Evolutionary conservation across 2,329 filamentous ascomycete genomes (phyloP), one percentile per base, ranked within the genome.

Genomic region (Shiraia bambusicola): DNA sequence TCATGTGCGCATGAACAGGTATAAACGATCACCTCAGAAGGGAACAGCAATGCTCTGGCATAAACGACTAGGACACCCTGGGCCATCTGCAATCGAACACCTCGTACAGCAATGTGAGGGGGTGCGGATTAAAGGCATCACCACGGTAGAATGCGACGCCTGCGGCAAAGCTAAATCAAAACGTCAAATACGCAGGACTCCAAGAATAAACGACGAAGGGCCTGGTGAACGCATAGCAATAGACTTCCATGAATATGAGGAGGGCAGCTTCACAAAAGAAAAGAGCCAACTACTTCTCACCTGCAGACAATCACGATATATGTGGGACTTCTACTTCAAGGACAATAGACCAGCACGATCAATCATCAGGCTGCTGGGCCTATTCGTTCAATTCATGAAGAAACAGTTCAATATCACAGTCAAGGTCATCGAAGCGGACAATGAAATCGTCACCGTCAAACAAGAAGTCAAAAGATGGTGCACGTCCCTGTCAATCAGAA

Each of bases 101-200:
- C 33, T 35, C n/a, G 19, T 35, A n/a, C 4, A 13, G 17, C 19
- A 35, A 15, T 11, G 22, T 35, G 3, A 35, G n/a, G 33, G 33
- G 33, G 33, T 35, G 33, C n/a, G 22, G 2, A 35, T 35, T 26
- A 35, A 35, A 11, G 33, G 19, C 19, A 26, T 35, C n/a, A 35
- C 33, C 5, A 35, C 33, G 27, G 22, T 35, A 7, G 2, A 26
- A 27, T 24, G 19, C 19, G n/a, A 35, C 33, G 17, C 33, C 5
- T 35, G 33, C 19, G n/a, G 33, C 2, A 26, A 14, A 26, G 3
- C 22, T 3, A 35, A 35, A 25, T n/a, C 33, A 13, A 7, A 15
- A 27, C 33, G 19, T 3, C 33, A 35, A 27, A 27, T n/a, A n/a
- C n/a, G n/a, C n/a, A n/a, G n/a, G n/a, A n/a, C n/a, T n/a, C n/a